These are phyloP conservation scores for Gossypium bickii DNA, from an alignment of 345 rosid species.

Conservation along the genomic window DNA sequence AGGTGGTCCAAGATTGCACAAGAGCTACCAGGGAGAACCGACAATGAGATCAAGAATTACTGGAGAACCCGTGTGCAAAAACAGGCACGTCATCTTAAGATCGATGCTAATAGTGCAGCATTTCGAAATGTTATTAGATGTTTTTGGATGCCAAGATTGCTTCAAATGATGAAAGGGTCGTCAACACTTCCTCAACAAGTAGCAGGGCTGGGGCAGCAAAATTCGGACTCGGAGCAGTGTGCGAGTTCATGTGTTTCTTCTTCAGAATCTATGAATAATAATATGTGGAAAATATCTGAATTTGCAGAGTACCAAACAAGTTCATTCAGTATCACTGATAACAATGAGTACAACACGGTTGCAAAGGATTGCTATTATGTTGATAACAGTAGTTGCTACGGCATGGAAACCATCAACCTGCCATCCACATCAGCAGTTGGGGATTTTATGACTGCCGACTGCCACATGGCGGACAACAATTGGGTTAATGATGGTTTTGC, in stretches of 20 bases:
- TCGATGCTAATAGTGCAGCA: slow-evolving; percentile 53
- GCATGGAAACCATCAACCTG: slow-evolving; percentile 22
- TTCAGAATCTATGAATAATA: slow-evolving; percentile 24
- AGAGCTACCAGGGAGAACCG: slow-evolving; percentile 68
- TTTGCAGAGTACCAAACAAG: slow-evolving; percentile 23
- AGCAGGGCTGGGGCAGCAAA: slow-evolving; percentile 16
- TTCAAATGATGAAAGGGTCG: slow-evolving; percentile 34
- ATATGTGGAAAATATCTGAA: slow-evolving; percentile 16
- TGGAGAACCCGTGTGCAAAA: slow-evolving; percentile 79
- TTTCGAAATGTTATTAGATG: slow-evolving; percentile 45
- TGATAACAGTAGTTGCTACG: slow-evolving; percentile 14
- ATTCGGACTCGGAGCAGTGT: slow-evolving; percentile 32
- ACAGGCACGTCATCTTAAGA: slow-evolving; percentile 53
- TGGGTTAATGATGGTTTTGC: slow-evolving; percentile 33
- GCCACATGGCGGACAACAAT: slow-evolving; percentile 23
- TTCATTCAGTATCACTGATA: not conserved
- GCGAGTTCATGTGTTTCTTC: slow-evolving; percentile 32
- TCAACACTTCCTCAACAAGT: slow-evolving; percentile 12
- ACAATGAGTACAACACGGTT: slow-evolving; percentile 2
- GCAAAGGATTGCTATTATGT: slow-evolving; percentile 15
- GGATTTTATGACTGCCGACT: slow-evolving; percentile 16
- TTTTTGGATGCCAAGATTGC: slow-evolving; percentile 54
- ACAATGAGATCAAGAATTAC: slow-evolving; percentile 73
- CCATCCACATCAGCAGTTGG: slow-evolving; percentile 10
- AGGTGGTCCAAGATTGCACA: slow-evolving; percentile 75